These are phyloP conservation scores for Phytophthora tubulina DNA, from an alignment of 352 stramenopile species.

Conservation along the genomic window DNA sequence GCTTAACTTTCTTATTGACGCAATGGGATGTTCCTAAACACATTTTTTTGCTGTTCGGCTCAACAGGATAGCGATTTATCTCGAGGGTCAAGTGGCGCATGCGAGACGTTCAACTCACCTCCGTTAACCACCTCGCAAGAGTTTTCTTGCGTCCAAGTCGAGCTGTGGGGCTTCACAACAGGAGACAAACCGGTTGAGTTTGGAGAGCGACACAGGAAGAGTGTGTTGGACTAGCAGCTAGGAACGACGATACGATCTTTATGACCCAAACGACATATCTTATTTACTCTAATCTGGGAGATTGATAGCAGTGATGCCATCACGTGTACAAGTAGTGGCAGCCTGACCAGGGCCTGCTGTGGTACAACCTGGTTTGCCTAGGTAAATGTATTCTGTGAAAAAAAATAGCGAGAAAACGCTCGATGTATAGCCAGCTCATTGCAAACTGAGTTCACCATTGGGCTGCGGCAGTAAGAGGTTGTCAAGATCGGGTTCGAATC, in stretches of 20 bases:
- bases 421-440: slow-evolving; percentile 21
- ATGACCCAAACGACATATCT: slow-evolving; percentile 24
- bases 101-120: slow-evolving; percentile 89
- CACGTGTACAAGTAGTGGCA: slow-evolving; percentile 20
- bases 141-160: slow-evolving; percentile 84
- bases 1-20: not conserved
- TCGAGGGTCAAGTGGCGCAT: slow-evolving; percentile 83
- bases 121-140: slow-evolving; percentile 82
- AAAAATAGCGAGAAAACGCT: slow-evolving; percentile 8
- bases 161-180: slow-evolving; percentile 88
- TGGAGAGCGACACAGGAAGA: slow-evolving; percentile 60
- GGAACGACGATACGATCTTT: slow-evolving; percentile 9
- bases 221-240: slow-evolving; percentile 69
- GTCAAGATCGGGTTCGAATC: slow-evolving; percentile 45
- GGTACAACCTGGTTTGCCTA: not conserved
- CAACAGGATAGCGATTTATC: slow-evolving; percentile 87
- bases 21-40: slow-evolving; percentile 1
- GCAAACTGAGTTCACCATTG: slow-evolving; percentile 24
- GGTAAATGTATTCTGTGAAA: slow-evolving; percentile 25
- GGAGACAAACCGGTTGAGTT: slow-evolving; percentile 56
- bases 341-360: not conserved
- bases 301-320: slow-evolving; percentile 21
- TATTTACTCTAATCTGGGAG: slow-evolving; percentile 46
- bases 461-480: slow-evolving; percentile 38
- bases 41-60: slow-evolving; percentile 7